Evolutionary conservation across 2,329 filamentous ascomycete genomes (phyloP).

Genomic region (Pyrenochaeta sp.): DNA sequence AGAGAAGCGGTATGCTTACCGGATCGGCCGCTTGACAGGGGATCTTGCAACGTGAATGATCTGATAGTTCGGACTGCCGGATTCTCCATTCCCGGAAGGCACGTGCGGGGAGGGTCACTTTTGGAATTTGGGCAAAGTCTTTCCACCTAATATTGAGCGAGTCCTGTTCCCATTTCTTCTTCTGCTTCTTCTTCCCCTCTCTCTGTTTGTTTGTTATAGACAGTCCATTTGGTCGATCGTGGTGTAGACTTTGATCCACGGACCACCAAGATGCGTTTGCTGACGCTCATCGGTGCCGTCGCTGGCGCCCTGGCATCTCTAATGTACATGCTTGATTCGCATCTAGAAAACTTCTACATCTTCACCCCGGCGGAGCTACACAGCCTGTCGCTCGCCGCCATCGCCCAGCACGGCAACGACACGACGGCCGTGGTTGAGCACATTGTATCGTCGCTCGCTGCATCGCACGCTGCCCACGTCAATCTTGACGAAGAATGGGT

Average conservation of each 20-base stretch:
- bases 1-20: too few relatives aligned
- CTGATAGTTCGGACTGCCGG: conserved; percentile 9
- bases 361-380: conserved; percentile 74
- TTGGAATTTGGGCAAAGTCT: neutral
- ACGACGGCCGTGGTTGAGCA: conserved; percentile 72
- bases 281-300: conserved; percentile 29
- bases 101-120: conserved; percentile 8
- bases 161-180: neutral
- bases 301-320: conserved; percentile 31
- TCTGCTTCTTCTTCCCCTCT: conserved; percentile 1
- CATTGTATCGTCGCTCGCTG: conserved; percentile 72
- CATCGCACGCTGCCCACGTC: conserved; percentile 55
- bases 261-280: conserved; percentile 26
- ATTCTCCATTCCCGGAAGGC: conserved; percentile 10
- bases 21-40: too few relatives aligned
- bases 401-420: conserved; percentile 76
- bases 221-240: too few relatives aligned
- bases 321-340: conserved; percentile 38
- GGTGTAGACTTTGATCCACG: too few relatives aligned
- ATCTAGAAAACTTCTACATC: conserved; percentile 68
- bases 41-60: conserved; percentile 3
- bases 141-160: neutral
- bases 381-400: conserved; percentile 69
- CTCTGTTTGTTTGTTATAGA: neutral
- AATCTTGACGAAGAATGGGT: conserved; percentile 83